Percentiles rank a stretch among this genome's conserved stretches.
Evolutionary conservation across 164 flowering plant genomes (phyloP).

Genomic region (Dillenia turbinata): DNA sequence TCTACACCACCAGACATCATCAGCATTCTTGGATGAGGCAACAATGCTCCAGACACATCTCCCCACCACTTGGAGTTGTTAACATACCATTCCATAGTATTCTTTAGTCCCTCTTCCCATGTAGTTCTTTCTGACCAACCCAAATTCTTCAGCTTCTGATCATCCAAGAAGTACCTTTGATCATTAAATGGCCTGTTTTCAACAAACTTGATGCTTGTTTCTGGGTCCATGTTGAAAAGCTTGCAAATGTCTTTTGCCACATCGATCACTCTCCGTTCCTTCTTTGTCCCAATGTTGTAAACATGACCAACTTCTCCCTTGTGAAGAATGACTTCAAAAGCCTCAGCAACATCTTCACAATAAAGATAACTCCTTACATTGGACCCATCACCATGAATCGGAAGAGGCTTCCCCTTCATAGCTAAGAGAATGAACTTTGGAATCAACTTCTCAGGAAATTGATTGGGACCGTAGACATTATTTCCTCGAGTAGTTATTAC

Average conservation of each 20-base stretch:
- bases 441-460: conserved; percentile 72
- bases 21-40: conserved; percentile 72
- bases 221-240: conserved; percentile 52
- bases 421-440: conserved; percentile 77
- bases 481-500: conserved; percentile 76
- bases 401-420: conserved; percentile 60
- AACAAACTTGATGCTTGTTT: conserved; percentile 50
- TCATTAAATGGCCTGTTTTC: conserved; percentile 74
- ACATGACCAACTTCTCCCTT: conserved; percentile 83
- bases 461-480: conserved; percentile 80
- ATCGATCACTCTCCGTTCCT: conserved; percentile 72
- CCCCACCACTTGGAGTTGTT: conserved; percentile 84
- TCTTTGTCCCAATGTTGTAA: conserved; percentile 72
- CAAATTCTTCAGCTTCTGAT: conserved; percentile 62
- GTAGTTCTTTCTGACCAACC: conserved; percentile 72
- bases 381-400: conserved; percentile 76
- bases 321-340: conserved; percentile 72
- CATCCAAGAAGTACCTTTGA: conserved; percentile 72
- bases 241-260: conserved; percentile 71
- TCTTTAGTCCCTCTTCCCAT: conserved; percentile 69
- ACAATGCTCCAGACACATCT: conserved; percentile 62
- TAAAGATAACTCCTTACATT: conserved; percentile 71
- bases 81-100: conserved; percentile 69
- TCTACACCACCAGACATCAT: conserved; percentile 76
- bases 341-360: conserved; percentile 84